Conservation (phyloP, 305 asterid genomes). For the Fraxinus baroniana region DNA sequence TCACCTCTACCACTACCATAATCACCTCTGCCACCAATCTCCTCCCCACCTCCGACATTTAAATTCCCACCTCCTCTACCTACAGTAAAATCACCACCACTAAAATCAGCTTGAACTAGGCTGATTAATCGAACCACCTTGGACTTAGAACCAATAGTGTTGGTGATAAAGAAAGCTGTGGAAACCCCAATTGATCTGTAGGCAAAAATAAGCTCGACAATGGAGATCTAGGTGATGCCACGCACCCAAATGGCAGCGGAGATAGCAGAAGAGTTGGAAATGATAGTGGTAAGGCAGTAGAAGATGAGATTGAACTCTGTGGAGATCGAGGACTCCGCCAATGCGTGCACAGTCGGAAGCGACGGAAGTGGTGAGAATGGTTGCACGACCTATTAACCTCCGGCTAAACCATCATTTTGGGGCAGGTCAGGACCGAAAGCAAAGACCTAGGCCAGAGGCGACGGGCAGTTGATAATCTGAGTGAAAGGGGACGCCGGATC, state of each 20-base stretch:
- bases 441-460: constrained; percentile 16
- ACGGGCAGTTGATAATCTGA: constrained; percentile 53
- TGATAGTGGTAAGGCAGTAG: too few species aligned
- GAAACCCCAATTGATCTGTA: constrained; percentile 64
- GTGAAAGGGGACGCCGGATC: constrained; percentile 83
- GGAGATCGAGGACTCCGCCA: constrained; percentile 86
- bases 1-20: too few species aligned
- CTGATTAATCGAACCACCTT: constrained; percentile 31
- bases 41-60: too few species aligned
- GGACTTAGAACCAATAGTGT: constrained; percentile 72
- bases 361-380: constrained; percentile 63
- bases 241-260: too few species aligned
- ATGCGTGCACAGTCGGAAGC: constrained; percentile 69
- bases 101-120: background rate
- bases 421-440: constrained; percentile 1
- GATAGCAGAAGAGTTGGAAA: background rate
- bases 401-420: background rate
- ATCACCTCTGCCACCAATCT: too few species aligned
- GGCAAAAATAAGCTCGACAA: constrained; percentile 21
- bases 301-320: constrained; percentile 37
- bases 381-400: constrained; percentile 32
- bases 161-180: constrained; percentile 77
- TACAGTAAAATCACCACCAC: background rate
- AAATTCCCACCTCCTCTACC: too few species aligned
- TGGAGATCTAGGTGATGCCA: too few species aligned